phyloP scores from a whole-genome alignment of 257 asterid genomes.

The Ligustrum vulgare region DNA sequence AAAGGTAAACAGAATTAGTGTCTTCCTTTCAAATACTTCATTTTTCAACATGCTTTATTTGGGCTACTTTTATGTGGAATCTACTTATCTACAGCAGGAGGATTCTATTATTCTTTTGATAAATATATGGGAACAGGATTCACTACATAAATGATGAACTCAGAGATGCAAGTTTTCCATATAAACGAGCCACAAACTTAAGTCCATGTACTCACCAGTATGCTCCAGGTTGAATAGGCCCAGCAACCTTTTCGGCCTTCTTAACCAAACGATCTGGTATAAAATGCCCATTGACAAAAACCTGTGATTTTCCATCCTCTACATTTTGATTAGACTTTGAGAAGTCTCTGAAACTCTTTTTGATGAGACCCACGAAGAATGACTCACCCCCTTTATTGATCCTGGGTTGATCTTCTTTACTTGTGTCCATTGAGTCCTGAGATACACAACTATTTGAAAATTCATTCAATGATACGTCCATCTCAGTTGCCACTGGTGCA shows the following conservation, averaged over 20 bases:
- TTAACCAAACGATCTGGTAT: conserved; percentile 65
- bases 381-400: conserved; percentile 68
- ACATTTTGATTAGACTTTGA: conserved; percentile 50
- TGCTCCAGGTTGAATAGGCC: conserved; percentile 85
- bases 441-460: conserved; percentile 50
- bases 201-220: conserved; percentile 65
- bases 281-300: conserved; percentile 67
- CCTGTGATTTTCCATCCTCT: conserved; percentile 52
- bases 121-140: background rate
- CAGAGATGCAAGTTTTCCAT: conserved; percentile 12
- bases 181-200: conserved; percentile 12
- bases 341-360: conserved; percentile 66
- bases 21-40: background rate
- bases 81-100: background rate
- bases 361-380: conserved; percentile 64
- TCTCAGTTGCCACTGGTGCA: conserved; percentile 62
- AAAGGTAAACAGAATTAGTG: background rate
- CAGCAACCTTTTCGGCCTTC: conserved; percentile 91
- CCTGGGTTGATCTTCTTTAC: conserved; percentile 54
- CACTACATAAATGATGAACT: background rate
- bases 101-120: background rate
- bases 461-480: conserved; percentile 58
- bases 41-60: background rate
- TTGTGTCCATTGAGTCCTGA: conserved; percentile 55
- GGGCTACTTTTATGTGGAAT: background rate